Base-by-base conservation (phyloP, 805 yeast genomes). In the Wickerhamomyces bisporus region DNA sequence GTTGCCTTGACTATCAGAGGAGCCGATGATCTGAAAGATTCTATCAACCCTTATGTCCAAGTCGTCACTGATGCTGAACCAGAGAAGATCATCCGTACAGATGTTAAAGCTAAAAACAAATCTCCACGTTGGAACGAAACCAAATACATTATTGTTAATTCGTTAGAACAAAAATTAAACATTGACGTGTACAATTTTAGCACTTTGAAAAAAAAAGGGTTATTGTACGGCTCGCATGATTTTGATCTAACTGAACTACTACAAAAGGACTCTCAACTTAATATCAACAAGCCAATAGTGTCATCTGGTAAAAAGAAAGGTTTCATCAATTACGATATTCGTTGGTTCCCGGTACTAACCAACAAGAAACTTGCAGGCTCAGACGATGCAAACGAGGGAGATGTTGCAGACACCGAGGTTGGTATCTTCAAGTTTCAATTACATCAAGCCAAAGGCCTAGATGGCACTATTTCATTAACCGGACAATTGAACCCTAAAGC, bases 121-220 rank as follows among this genome's bases (percentile, higher is more conserved):
- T 63, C 70, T 36, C 88, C 91, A 1, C 64, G 73, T 14, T 85
- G 79, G 74, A 71, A 79, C 61, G 89, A 82, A 51, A 73, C 81
- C 4, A 74, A 75, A 47, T 73, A 74, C 50, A 48, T 85, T 28
- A 62, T 84, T 51, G 72, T 82, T 23, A 74, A 71, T 45, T 57
- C 66, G 8, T 62, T 84, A 48, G 71, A 77, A 14, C 79, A 79
- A 47, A 75, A 75, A 47, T 58, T 85, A 48, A 65, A 65, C 36
- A 64, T 83, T 47, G 69, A 71, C 35, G 67, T 81, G 31, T 72
- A 61, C 55, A 73, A 80, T 58, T 74, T 81, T 43, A 64, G 70
- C 31, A 12, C 43, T 6, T 76, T 75, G 42, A 64, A 73, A 41
- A 73, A 77, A 48, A 75, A 75, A 36, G 83, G 80, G 45, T 63